These are phyloP conservation scores for Trichoderma sp. DNA, from an alignment of 2,329 filamentous ascomycete species.

Conservation along the genomic window DNA sequence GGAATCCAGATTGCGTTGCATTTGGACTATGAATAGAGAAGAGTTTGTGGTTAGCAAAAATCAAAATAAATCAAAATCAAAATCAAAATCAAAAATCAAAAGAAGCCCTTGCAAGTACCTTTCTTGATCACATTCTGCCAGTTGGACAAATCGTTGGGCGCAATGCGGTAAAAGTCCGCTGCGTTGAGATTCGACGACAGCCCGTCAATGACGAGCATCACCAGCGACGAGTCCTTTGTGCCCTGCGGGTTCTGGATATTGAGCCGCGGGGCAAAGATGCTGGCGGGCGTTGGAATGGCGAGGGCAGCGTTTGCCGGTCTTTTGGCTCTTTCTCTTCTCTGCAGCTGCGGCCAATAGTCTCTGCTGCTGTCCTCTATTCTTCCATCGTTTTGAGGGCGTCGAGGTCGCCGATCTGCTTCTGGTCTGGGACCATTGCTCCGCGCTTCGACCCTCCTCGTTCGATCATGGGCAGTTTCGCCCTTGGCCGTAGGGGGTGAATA, in stretches of 20 bases:
- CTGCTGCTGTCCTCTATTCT: too few relatives aligned
- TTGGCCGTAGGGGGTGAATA: not conserved
- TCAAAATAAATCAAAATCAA: not conserved
- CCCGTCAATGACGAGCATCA: constrained; percentile 59
- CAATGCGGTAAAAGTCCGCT: constrained; percentile 71
- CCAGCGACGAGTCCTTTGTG: constrained; percentile 14
- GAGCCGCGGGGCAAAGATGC: not conserved
- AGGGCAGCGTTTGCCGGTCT: not conserved
- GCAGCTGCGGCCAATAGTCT: constrained; percentile 17
- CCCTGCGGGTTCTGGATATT: constrained; percentile 3
- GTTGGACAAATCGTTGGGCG: constrained; percentile 64
- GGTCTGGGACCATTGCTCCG: not conserved
- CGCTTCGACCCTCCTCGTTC: not conserved
- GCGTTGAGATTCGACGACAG: constrained; percentile 62
- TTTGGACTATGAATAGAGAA: constrained; percentile 51
- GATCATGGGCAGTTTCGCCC: not conserved
- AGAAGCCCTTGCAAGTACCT: constrained; percentile 39
- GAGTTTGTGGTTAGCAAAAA: not conserved
- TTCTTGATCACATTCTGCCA: constrained; percentile 67
- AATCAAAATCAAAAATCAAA: not conserved
- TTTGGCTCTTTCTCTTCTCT: not conserved
- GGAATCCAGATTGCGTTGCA: constrained; percentile 63
- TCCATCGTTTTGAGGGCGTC: not conserved
- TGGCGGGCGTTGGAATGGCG: not conserved
- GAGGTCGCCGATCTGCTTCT: not conserved